A percentile compares a stretch with the other conserved stretches of the same genome.
Evolutionary conservation across 331 rosid genomes (phyloP).

Genomic region (Prunus yedoensis): DNA sequence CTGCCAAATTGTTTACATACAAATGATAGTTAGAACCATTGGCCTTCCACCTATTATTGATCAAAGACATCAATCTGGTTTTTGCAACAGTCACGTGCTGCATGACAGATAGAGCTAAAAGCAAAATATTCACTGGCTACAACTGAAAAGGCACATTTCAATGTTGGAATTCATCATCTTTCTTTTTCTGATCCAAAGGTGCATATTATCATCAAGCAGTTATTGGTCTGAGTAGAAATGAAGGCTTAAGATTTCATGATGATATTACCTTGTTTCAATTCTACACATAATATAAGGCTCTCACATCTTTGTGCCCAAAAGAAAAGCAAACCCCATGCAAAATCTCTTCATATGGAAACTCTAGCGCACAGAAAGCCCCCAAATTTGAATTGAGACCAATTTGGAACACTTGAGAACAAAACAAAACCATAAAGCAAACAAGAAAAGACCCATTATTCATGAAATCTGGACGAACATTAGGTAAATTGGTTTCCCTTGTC

Average conservation of each 20-base stretch:
- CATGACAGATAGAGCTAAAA: not conserved
- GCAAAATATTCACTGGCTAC: not conserved
- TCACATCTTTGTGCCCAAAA: not conserved
- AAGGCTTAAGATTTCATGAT: not conserved
- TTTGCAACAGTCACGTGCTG: not conserved
- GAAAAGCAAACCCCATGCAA: not conserved
- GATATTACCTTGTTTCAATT: not conserved
- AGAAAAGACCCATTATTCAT: not conserved
- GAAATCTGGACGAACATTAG: not conserved
- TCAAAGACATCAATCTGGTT: not conserved
- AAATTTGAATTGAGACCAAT: not conserved
- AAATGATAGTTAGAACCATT: constrained; percentile 6
- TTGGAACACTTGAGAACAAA: not conserved
- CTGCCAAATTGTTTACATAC: constrained; percentile 23
- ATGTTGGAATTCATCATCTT: not conserved
- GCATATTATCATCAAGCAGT: not conserved
- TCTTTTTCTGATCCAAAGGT: not conserved
- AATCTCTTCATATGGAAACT: not conserved
- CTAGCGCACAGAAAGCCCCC: not conserved
- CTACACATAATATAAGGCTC: not conserved
- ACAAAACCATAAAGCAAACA: not conserved
- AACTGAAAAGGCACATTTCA: not conserved
- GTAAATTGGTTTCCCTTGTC: not conserved
- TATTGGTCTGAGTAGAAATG: not conserved
- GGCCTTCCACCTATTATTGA: not conserved